phyloP scores from a whole-genome alignment of 108 stramenopile species.

The Cyclotella baltica region DNA sequence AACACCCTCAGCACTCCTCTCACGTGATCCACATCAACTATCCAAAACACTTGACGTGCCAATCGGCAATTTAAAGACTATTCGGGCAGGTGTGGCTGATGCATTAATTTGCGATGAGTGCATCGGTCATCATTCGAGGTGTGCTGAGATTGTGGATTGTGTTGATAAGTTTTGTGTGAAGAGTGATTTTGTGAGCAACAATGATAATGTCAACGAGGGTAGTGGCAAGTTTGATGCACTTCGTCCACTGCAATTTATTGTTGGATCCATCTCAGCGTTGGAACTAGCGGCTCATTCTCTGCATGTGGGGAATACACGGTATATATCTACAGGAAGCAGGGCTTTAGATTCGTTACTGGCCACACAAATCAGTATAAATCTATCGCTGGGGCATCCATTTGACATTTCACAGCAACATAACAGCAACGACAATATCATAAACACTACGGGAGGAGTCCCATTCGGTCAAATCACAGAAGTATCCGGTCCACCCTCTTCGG shows the following conservation, averaged over 20 bases:
- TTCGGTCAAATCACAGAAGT: conserved; percentile 55
- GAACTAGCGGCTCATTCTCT: conserved; percentile 32
- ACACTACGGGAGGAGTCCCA: conserved; percentile 27
- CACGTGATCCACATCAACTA: conserved; percentile 38
- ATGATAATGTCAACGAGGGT: not conserved
- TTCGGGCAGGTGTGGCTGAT: conserved; percentile 32
- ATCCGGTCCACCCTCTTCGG: conserved; percentile 51
- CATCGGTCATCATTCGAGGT: conserved; percentile 25
- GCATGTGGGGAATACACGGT: not conserved
- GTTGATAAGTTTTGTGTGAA: conserved; percentile 22
- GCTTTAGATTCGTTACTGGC: conserved; percentile 37
- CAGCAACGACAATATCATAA: not conserved
- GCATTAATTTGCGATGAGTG: conserved; percentile 29
- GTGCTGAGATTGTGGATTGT: conserved; percentile 6
- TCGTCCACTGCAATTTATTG: conserved; percentile 26
- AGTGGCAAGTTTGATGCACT: not conserved
- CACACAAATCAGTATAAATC: conserved; percentile 15
- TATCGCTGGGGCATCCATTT: conserved; percentile 24
- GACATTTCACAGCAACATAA: conserved; percentile 7
- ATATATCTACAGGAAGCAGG: conserved; percentile 26
- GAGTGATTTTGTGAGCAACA: not conserved
- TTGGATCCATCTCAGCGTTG: conserved; percentile 37
- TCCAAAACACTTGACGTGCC: conserved; percentile 19
- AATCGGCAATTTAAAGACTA: conserved; percentile 7
- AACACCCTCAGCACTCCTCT: conserved; percentile 53